Evolutionary conservation across 2,329 filamentous ascomycete genomes (phyloP), one percentile per base, ranked within the genome.

Genomic region (Paracoccidioides brasiliensis): DNA sequence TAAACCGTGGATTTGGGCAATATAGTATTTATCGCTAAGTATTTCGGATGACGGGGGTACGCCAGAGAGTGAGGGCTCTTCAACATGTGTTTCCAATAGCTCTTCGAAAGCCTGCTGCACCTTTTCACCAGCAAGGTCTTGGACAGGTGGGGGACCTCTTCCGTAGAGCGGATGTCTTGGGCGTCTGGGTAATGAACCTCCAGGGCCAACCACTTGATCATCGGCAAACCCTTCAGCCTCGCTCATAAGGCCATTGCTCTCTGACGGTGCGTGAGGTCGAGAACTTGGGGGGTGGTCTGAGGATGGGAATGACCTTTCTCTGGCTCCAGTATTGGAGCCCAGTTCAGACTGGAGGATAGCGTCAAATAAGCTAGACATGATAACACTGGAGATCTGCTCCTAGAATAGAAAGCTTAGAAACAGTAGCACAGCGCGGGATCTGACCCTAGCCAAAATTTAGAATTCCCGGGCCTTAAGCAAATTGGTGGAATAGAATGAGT

Each of bases 1-100:
- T 69, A 85, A 75, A 48, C 82, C 82, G 61, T 82, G 77, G 57
- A 85, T 82, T 64, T 85, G 82, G 33, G 80, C 80, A 60, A 85
- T 76, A 66, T 85, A 85, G 70, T 84, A 85, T 65, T 82, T 82
- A 67, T 83, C 78, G 56, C 71, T 76, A 32, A 79, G 77, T 10
- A 77, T 74, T 49, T 80, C 77, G 9, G 79, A 78, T 2, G 78
- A 75, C 1, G 80, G 79, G 5, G 72, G 70, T 9, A 76, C 71
- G 7, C 73, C 76, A 6, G 80, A 81, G 1, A 78, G 75, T 1
- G 77, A 72, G 1, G 76, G 75, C 33, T 83, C 80, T 69, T 84
- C 80, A 52, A 69, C 70, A 62, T 73, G 83, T 69, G 75, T 76
- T 62, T 84, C 81, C n/a, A 85, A 70, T 61, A 85, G 78, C 62